Base-by-base conservation (phyloP, 176 grass and related monocot species). In the Triticum monococcum region DNA sequence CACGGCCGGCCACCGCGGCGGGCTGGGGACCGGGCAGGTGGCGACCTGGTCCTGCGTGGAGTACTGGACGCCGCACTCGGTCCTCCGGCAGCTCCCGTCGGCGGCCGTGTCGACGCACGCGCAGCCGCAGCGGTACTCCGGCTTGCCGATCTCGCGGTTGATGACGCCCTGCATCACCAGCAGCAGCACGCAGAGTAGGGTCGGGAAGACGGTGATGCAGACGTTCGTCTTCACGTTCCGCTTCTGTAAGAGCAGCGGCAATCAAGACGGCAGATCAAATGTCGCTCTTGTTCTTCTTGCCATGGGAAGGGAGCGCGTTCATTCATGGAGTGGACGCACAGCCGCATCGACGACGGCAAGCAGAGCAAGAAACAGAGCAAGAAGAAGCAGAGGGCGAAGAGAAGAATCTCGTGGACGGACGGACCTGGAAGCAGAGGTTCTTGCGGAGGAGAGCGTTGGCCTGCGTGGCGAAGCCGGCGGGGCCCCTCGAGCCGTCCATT, bases 391-490 rank as follows among this genome's bases (percentile, higher is more conserved):
- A 18, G 1, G 16, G 14, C 14, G 48, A 5, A 52, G 48, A 17
- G 48, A 17, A 6, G 48, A 52, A 52, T 17, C 13, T 52, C 14
- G 14, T 52, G 48, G 46, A 48, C 46, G 12, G 46, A 56, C 17
- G 54, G 17, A 94, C 96, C 91, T 98, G 96, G 90, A 95, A 98
- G 36, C 90, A 94, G 88, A 98, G 93, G 89, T 95, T 98, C 93
- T 98, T 98, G 85, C 93, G 89, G 86, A 98, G 96, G 73, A 98
- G 96, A 52, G 93, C 96, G 82, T 98, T 94, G 64, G 96, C 96
- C 84, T 98, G 96, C 36, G 96, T 95, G 4, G 26, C 46, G 84
- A 94, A 95, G 60, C 93, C 89, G 7, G 93, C 93, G 0, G 89
- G 67, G 59, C 78, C 86, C 69, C 95, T 77, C 30, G 91, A 72